phyloP scores from a whole-genome alignment of 331 rosid species.

The Telfairia occidentalis region DNA sequence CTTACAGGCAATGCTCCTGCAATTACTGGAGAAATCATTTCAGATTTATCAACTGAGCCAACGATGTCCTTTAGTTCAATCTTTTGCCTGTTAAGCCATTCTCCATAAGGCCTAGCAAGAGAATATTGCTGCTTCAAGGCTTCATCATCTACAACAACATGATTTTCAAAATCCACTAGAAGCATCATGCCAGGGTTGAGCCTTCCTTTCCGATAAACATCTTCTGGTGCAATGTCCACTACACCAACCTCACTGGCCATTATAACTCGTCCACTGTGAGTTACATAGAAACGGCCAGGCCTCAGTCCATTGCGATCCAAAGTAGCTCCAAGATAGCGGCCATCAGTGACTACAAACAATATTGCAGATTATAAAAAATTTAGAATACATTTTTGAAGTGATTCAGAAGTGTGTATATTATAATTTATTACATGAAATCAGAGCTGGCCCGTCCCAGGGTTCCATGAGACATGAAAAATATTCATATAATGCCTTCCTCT shows the following conservation, averaged over 20 bases:
- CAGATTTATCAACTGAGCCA: conserved; percentile 58
- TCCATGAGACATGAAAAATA: conserved; percentile 92
- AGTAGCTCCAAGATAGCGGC: conserved; percentile 97
- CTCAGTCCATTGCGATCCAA: conserved; percentile 93
- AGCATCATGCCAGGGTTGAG: conserved; percentile 99
- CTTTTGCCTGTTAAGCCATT: conserved; percentile 85
- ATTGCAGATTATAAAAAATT: neutral
- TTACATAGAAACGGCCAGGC: conserved; percentile 92
- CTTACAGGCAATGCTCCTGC: conserved; percentile 80
- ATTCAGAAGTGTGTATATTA: neutral
- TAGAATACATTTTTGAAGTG: neutral
- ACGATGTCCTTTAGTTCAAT: conserved; percentile 73
- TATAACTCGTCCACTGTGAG: conserved; percentile 87
- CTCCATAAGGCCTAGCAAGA: conserved; percentile 71
- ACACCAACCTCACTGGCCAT: conserved; percentile 99
- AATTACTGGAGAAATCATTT: conserved; percentile 50
- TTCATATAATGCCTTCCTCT: conserved; percentile 68
- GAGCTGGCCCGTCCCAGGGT: conserved; percentile 99
- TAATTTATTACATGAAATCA: conserved; percentile 66
- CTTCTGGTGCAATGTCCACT: conserved; percentile 86
- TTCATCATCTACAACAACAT: conserved; percentile 77
- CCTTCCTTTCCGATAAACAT: conserved; percentile 86
- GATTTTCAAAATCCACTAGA: conserved; percentile 89
- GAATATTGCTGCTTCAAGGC: conserved; percentile 89
- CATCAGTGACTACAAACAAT: conserved; percentile 73